These are phyloP conservation scores for Canavalia ensiformis DNA, from an alignment of 306 rosid species.

Conservation along the genomic window DNA sequence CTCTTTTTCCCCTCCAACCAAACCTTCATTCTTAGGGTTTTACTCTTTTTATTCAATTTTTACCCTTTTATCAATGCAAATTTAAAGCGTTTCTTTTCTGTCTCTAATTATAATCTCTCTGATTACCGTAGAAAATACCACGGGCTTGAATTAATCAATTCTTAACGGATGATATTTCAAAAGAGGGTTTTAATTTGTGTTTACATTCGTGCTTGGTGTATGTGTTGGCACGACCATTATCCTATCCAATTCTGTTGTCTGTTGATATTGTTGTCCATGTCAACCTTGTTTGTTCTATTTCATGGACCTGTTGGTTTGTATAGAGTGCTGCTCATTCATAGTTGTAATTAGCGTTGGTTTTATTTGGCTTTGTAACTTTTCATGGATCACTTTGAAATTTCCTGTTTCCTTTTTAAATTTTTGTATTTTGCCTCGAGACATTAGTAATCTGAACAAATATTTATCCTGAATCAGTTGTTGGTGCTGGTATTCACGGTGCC, in stretches of 20 bases:
- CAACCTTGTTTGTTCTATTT: neutral
- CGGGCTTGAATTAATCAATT: neutral
- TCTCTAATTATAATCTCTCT: too few species aligned
- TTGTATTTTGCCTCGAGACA: neutral
- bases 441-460: neutral
- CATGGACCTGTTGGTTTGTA: neutral
- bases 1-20: neutral
- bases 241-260: too few species aligned
- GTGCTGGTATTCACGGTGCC: neutral
- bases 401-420: neutral
- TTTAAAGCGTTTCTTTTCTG: neutral
- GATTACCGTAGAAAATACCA: too few species aligned
- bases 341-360: neutral
- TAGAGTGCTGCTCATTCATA: neutral
- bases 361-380: conserved; percentile 1
- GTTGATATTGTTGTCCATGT: neutral
- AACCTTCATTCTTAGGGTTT: conserved; percentile 29
- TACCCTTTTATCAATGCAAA: neutral
- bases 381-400: neutral
- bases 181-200: neutral
- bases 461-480: neutral
- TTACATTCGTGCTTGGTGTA: too few species aligned
- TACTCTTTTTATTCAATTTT: neutral
- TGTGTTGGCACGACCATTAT: too few species aligned
- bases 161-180: neutral